A percentile compares a stretch with the other conserved stretches of the same genome.
Conservation (phyloP, 108 stramenopile species). For the Cyclotella kingstonii region DNA sequence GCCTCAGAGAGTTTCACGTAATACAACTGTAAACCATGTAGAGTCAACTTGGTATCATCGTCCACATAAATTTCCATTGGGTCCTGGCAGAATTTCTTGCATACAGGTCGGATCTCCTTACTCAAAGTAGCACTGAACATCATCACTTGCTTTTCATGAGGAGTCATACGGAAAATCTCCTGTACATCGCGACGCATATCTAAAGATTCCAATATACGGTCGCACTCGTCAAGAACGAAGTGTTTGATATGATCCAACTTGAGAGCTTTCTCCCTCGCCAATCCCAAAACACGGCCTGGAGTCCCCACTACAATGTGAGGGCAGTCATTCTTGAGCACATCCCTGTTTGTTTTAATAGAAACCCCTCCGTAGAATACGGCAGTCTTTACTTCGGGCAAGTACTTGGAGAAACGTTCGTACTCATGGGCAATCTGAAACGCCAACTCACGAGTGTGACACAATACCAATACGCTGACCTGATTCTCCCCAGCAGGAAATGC, state of each 20-base stretch:
- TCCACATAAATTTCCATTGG: slow-evolving; percentile 99
- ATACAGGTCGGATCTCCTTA: slow-evolving; percentile 97
- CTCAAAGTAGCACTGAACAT: slow-evolving; percentile 98
- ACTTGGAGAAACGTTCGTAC: slow-evolving; percentile 99
- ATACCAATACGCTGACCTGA: slow-evolving; percentile 89
- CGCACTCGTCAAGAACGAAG: slow-evolving; percentile 99
- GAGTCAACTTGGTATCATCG: slow-evolving; percentile 98
- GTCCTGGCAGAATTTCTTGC: slow-evolving; percentile 99
- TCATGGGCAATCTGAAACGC: slow-evolving; percentile 99
- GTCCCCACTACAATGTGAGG: slow-evolving; percentile 99
- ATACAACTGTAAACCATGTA: slow-evolving; percentile 99
- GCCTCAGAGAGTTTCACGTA: slow-evolving; percentile 95
- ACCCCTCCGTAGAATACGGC: slow-evolving; percentile 99
- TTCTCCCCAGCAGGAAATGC: slow-evolving; percentile 64
- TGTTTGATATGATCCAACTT: slow-evolving; percentile 95
- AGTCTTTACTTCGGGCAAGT: slow-evolving; percentile 95
- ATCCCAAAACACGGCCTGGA: slow-evolving; percentile 91
- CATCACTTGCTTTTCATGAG: slow-evolving; percentile 99
- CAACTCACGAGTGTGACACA: slow-evolving; percentile 99
- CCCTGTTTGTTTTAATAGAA: slow-evolving; percentile 78
- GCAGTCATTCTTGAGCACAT: slow-evolving; percentile 90
- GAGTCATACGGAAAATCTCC: slow-evolving; percentile 98
- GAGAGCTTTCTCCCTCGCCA: slow-evolving; percentile 90
- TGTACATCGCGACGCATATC: slow-evolving; percentile 98
- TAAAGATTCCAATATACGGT: slow-evolving; percentile 94